Conservation (phyloP, 139 green algal genomes). For the Edaphochlamys debaryana region DNA sequence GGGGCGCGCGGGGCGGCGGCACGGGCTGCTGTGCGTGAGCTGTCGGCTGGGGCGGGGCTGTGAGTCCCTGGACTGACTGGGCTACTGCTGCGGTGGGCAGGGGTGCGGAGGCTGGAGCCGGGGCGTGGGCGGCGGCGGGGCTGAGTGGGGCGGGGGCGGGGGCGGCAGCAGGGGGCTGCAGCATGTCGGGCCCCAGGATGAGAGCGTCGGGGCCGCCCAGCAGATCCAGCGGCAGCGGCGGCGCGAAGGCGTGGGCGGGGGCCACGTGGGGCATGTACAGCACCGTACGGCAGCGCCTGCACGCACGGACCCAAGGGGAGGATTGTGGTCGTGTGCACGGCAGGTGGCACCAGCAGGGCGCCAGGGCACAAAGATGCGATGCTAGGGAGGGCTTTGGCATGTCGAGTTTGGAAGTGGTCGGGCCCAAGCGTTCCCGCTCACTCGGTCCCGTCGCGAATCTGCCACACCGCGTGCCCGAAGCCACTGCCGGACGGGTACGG, state of each 20-base stretch:
- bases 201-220: constrained; percentile 1
- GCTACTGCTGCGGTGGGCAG: neutral
- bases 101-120: neutral
- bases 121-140: neutral
- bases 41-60: no score
- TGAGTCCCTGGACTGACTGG: no score
- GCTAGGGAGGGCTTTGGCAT: no score
- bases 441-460: constrained; percentile 36
- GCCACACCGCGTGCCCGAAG: constrained; percentile 51
- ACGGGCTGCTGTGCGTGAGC: no score
- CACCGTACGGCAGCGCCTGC: constrained; percentile 32
- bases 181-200: constrained; percentile 10
- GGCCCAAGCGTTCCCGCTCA: no score
- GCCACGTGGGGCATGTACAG: constrained; percentile 28
- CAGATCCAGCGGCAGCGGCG: constrained; percentile 21
- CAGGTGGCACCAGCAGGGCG: no score
- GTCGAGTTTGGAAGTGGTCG: no score
- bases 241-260: constrained; percentile 28
- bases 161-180: no score
- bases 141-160: no score
- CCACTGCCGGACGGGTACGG: constrained; percentile 46
- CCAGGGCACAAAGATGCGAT: no score
- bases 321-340: no score
- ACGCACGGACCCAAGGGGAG: no score
- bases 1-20: neutral